Evolutionary conservation across 352 stramenopile species (phyloP).

Genomic region (Nothophytophthora sp.): DNA sequence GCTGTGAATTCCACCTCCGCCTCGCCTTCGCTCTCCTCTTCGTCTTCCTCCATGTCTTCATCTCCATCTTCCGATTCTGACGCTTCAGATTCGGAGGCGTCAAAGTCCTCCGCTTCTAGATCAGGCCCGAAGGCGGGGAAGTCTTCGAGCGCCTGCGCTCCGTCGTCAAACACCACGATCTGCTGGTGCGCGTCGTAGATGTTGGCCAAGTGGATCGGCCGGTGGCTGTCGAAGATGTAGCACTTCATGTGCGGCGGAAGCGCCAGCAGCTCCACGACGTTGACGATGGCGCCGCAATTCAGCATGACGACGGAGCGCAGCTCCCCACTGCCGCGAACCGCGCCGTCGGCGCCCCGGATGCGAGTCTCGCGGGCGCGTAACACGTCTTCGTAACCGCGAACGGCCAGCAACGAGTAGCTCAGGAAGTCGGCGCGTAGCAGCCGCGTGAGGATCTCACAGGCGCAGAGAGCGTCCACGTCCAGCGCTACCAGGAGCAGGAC

Average conservation of each 20-base stretch:
- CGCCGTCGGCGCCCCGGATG: slow-evolving; percentile 52
- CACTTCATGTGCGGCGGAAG: slow-evolving; percentile 68
- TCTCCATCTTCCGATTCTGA: slow-evolving; percentile 63
- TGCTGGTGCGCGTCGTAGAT: slow-evolving; percentile 89
- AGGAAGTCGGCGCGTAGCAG: slow-evolving; percentile 76
- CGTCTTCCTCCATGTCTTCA: slow-evolving; percentile 42
- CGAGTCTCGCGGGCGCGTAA: slow-evolving; percentile 67
- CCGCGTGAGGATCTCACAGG: slow-evolving; percentile 92
- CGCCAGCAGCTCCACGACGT: slow-evolving; percentile 87
- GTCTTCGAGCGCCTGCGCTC: slow-evolving; percentile 62
- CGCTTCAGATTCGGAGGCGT: slow-evolving; percentile 56
- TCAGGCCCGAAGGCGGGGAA: slow-evolving; percentile 87
- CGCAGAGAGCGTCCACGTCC: slow-evolving; percentile 95
- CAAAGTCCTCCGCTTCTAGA: slow-evolving; percentile 71
- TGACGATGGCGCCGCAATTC: slow-evolving; percentile 94
- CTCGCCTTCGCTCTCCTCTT: slow-evolving; percentile 42
- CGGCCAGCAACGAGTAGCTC: slow-evolving; percentile 73
- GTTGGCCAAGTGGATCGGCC: slow-evolving; percentile 97
- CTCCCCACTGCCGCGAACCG: slow-evolving; percentile 39
- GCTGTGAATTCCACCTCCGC: slow-evolving; percentile 52
- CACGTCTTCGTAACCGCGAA: slow-evolving; percentile 87
- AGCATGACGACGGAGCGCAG: slow-evolving; percentile 93
- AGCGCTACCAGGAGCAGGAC: slow-evolving; percentile 94
- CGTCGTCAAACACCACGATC: slow-evolving; percentile 85
- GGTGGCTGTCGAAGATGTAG: slow-evolving; percentile 96